Base-by-base conservation (phyloP, 106 monocot species). In the Chionographis japonica region DNA sequence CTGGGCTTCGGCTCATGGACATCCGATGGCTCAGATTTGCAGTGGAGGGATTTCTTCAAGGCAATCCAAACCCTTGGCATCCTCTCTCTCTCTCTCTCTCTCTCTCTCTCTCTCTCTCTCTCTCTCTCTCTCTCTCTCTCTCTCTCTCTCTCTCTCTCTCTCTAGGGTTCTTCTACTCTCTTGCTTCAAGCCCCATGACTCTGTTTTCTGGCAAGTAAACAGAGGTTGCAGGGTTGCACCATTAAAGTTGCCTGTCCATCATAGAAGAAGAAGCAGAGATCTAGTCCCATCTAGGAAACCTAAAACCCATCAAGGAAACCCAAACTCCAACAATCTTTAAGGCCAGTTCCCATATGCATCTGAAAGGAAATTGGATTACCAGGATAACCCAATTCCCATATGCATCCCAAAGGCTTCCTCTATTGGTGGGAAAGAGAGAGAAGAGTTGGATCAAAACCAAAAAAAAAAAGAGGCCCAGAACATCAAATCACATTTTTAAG, bases 31-130 rank as follows among this genome's bases (percentile, higher is more conserved):
- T 81, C 90, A 0, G 98, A 93, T 70, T 81, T 89, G 83, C 92
- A 93, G 41, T 93, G 85, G 17, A 98, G 98, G 43, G 97, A 92
- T 61, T 75, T 92, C 78, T 85, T 92, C 70, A 97, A 72, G 35
- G 93, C 67, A 65, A 90, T 70, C 98, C 98, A 98, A 13, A 93
- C 83, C n/a, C 85, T 85, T 4, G 98, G 90, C 78, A 74, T 76
- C 27, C 27, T 27, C 27, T 1, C 1, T 1, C 74, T 65, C 46
- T 72, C 62, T 83, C 67, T 15, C 54, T 54, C 54, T 54, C 54
- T 54, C 54, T 54, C 54, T 54, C 54, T 54, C 50, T 50, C 50
- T 50, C 50, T 50, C 27, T 74, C 63, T 40, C 27, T 27, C 27
- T 27, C 27, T 27, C 27, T 41, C 39, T 9, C 38, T 40, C 40